A percentile compares a stretch with the other conserved stretches of the same genome.
phyloP scores from a whole-genome alignment of 129 eudicot species.

The Pittosporum tobira region DNA sequence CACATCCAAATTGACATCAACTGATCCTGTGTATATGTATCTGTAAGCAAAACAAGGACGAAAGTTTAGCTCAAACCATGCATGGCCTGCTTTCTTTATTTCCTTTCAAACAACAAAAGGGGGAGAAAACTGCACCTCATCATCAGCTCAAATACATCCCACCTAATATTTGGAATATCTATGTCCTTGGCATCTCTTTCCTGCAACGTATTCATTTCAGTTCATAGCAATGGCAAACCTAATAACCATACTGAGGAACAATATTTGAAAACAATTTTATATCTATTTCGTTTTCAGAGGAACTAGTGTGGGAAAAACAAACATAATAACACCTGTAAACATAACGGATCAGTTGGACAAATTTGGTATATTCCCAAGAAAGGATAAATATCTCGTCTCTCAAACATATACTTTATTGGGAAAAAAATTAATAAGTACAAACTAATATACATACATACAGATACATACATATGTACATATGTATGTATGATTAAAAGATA shows the following conservation, averaged over 20 bases:
- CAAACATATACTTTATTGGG: too few relatives aligned
- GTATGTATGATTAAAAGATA: too few relatives aligned
- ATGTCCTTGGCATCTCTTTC: constrained; percentile 80
- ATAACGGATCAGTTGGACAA: too few relatives aligned
- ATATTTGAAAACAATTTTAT: neutral
- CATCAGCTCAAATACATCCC: constrained; percentile 94
- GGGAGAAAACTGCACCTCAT: constrained; percentile 49
- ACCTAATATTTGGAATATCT: constrained; percentile 77
- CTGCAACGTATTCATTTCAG: constrained; percentile 27
- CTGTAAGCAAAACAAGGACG: constrained; percentile 27
- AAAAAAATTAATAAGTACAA: too few relatives aligned
- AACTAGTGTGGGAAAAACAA: neutral
- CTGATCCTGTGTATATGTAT: constrained; percentile 85
- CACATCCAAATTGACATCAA: constrained; percentile 46
- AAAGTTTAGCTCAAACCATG: neutral
- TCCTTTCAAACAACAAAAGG: neutral
- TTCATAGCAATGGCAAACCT: neutral
- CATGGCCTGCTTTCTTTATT: neutral
- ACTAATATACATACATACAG: too few relatives aligned
- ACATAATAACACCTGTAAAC: too few relatives aligned
- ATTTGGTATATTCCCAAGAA: too few relatives aligned
- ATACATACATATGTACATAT: too few relatives aligned
- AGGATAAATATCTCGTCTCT: too few relatives aligned
- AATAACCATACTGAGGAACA: neutral
- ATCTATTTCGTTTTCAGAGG: neutral